A percentile compares a stretch with the other conserved stretches of the same genome.
Conservation (phyloP, 306 rosid species). For the Prunus dulcis region DNA sequence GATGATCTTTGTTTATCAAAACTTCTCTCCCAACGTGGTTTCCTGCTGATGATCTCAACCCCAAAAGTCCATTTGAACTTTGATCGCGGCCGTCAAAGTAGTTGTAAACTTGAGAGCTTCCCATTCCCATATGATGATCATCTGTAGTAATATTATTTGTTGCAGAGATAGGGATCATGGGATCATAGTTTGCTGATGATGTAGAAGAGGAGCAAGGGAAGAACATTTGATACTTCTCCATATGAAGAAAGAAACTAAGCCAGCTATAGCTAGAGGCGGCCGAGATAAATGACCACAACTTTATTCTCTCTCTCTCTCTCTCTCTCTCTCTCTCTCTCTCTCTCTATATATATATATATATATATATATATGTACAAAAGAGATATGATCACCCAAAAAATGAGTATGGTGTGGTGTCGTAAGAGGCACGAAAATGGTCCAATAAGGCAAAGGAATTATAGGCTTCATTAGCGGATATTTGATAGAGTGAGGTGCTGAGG, state of each 20-base stretch:
- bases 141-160: neutral
- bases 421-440: conserved; percentile 49
- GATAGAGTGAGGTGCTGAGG: neutral
- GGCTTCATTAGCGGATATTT: conserved; percentile 12
- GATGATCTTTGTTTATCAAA: neutral
- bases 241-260: neutral
- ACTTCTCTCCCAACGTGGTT: neutral
- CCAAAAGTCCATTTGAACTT: conserved; percentile 36
- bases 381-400: neutral
- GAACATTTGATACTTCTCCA: conserved; percentile 58
- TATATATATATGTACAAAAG: neutral
- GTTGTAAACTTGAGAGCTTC: conserved; percentile 12
- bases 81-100: conserved; percentile 20
- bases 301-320: no score
- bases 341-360: no score
- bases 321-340: no score
- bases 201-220: conserved; percentile 46
- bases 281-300: neutral
- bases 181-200: neutral
- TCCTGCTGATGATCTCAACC: conserved; percentile 21
- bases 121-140: conserved; percentile 12
- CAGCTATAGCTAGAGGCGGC: conserved; percentile 31
- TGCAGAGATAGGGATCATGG: conserved; percentile 11
- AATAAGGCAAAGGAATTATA: neutral
- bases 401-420: conserved; percentile 38